Evolutionary conservation across 2,329 filamentous ascomycete genomes (phyloP), one percentile per base, ranked within the genome.

Genomic region (Fusarium duplospermum): DNA sequence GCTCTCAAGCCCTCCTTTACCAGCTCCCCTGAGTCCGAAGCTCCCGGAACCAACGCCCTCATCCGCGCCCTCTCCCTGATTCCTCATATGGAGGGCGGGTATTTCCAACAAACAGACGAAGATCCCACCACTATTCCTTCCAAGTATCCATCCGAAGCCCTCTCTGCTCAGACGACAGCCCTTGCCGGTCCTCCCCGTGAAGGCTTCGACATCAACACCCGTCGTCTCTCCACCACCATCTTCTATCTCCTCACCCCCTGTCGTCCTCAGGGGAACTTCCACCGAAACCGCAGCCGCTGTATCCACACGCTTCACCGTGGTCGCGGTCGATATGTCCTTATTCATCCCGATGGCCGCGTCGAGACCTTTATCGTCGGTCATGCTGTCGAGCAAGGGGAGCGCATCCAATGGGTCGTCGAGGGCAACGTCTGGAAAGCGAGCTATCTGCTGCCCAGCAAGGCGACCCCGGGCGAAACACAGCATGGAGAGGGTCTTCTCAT

Each of bases 371-470:
- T 91, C 4, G 92, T 93, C 1, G 92, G 91, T 0, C 84, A 84
- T 14, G 83, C 91, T 77, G 82, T 93, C 6, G 83, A 82, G 5
- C 81, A 78, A 0, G 91, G 91, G 1, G 92, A 93, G 83, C 87
- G 79, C 78, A 72, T 92, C 77, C 90, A 93, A 79, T 93, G 91
- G 91, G 84, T 92, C 69, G 91, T 94, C 9, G 90, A 92, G 62
- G 91, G 91, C 0, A 91, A 89, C 6, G 89, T 90, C 79, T 93
- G 88, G 79, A 93, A 93, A 82, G 88, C 88, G 13, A 91, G 87
- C 76, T 92, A 87, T 80, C 77, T 93, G 66, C 80, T 92, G 5
- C 73, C 72, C 18, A 29, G 40, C 52, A 63, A 71, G 20, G 27
- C 45, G 14, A 47, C n/a, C 31, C 29, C 16, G n/a, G 47, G 16